Evolutionary conservation across 192 early-diverging fungal species (phyloP).

Genomic region (Backusella liffmaniae): DNA sequence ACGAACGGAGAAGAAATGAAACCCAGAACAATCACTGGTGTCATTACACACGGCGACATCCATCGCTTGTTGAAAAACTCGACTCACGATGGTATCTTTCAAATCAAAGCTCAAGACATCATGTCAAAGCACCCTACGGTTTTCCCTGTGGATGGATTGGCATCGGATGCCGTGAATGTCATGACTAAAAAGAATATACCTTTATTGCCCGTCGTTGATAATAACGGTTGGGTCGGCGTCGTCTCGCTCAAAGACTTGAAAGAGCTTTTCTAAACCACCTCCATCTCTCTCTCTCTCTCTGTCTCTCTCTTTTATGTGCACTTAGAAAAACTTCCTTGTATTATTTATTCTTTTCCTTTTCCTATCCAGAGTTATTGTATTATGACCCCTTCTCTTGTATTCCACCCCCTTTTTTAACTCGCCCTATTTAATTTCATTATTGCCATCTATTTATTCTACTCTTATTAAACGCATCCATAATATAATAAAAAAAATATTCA

Average conservation of each 20-base stretch:
- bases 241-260: conserved; percentile 36
- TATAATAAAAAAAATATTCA: neutral
- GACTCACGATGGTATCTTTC: conserved; percentile 31
- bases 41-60: conserved; percentile 42
- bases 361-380: neutral
- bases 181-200: conserved; percentile 31
- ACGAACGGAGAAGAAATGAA: neutral
- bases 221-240: conserved; percentile 28
- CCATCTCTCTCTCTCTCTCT: too few relatives aligned
- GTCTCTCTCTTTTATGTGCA: neutral
- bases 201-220: conserved; percentile 35
- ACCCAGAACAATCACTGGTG: conserved; percentile 25
- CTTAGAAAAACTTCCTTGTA: neutral
- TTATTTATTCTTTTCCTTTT: neutral
- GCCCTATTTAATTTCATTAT: neutral
- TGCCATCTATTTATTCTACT: neutral
- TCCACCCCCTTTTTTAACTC: neutral
- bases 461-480: neutral
- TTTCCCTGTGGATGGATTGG: conserved; percentile 25
- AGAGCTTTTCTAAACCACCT: conserved; percentile 20
- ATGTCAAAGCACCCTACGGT: conserved; percentile 32
- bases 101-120: conserved; percentile 31
- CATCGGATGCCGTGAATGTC: conserved; percentile 31
- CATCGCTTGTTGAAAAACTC: conserved; percentile 31
- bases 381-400: neutral